These are phyloP conservation scores for Kalaharituber pfeilii DNA, from an alignment of 2,329 filamentous ascomycete genomes.

Conservation along the genomic window DNA sequence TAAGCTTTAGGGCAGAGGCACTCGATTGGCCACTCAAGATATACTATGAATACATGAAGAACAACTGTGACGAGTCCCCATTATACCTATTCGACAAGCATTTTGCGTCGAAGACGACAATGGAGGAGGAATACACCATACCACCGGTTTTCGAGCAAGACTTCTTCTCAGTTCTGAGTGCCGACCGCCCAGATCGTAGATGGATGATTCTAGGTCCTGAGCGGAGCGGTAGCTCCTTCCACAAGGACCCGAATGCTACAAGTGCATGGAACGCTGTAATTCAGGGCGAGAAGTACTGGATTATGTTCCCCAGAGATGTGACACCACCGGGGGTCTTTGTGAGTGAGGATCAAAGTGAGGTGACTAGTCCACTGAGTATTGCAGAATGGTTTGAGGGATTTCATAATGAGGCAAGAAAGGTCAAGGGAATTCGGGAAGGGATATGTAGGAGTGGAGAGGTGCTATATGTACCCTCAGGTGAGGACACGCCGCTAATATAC, in stretches of 20 bases:
- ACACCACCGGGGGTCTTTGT: conserved; percentile 80
- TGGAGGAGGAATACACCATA: conserved; percentile 49
- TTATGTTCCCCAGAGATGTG: conserved; percentile 76
- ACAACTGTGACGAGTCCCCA: conserved; percentile 69
- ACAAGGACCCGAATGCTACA: conserved; percentile 60
- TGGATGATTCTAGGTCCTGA: conserved; percentile 87
- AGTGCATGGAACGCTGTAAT: conserved; percentile 91
- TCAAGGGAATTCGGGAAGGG: conserved; percentile 65
- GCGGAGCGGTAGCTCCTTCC: conserved; percentile 80
- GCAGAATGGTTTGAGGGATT: conserved; percentile 92
- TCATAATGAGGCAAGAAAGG: conserved; percentile 60
- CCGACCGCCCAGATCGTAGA: conserved; percentile 65
- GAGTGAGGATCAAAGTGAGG: conserved; percentile 74
- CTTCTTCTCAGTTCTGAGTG: conserved; percentile 60
- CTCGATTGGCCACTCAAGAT: conserved; percentile 79
- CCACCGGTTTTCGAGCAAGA: conserved; percentile 76
- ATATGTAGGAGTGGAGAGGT: conserved; percentile 74
- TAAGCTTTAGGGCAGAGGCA: conserved; percentile 72
- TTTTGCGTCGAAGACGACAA: conserved; percentile 71
- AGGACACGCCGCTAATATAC: too few species aligned
- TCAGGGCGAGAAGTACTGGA: conserved; percentile 88
- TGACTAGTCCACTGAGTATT: conserved; percentile 84
- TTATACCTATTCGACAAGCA: conserved; percentile 79
- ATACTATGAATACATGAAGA: conserved; percentile 66
- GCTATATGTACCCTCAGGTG: conserved; percentile 60